phyloP scores from a whole-genome alignment of 495 filamentous ascomycete species.

The Hypoxylon crocopeplum region DNA sequence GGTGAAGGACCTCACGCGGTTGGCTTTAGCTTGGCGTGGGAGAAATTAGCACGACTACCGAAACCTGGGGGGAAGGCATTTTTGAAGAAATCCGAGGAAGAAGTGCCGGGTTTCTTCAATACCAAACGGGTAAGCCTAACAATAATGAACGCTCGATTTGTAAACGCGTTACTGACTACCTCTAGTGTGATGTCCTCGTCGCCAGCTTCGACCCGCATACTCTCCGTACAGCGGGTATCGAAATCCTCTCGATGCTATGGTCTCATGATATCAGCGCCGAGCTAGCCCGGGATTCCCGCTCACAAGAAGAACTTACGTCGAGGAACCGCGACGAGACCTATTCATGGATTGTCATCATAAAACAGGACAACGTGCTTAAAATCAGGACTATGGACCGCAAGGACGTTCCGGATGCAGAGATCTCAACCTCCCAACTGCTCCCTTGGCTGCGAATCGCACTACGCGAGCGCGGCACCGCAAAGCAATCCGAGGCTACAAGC shows the following conservation, averaged over 20 bases:
- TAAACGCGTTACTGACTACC: slow-evolving; percentile 25
- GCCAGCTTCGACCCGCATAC: slow-evolving; percentile 81
- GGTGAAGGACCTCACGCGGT: slow-evolving; percentile 74
- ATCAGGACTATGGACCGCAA: slow-evolving; percentile 75
- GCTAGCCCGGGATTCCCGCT: slow-evolving; percentile 76
- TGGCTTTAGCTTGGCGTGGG: slow-evolving; percentile 91
- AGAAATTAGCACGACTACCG: slow-evolving; percentile 73
- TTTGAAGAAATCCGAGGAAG: slow-evolving; percentile 69
- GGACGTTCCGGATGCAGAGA: slow-evolving; percentile 75
- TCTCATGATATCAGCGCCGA: slow-evolving; percentile 86
- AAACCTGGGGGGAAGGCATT: slow-evolving; percentile 66
- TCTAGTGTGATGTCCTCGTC: slow-evolving; percentile 84
- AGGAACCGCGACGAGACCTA: slow-evolving; percentile 75
- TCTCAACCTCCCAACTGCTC: slow-evolving; percentile 76
- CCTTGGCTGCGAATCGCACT: slow-evolving; percentile 82
- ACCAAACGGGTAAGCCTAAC: slow-evolving; percentile 63
- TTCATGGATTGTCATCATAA: slow-evolving; percentile 85
- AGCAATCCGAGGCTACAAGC: slow-evolving; percentile 48
- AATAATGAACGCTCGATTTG: not conserved
- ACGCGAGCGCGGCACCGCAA: slow-evolving; percentile 65
- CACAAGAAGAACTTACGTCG: slow-evolving; percentile 77
- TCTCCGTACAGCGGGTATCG: slow-evolving; percentile 76
- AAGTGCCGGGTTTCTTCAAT: slow-evolving; percentile 63
- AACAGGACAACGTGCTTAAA: slow-evolving; percentile 79
- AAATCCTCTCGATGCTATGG: slow-evolving; percentile 83